Conservation (phyloP, 257 asterid genomes). For the Solanum lycopersicoides region DNA sequence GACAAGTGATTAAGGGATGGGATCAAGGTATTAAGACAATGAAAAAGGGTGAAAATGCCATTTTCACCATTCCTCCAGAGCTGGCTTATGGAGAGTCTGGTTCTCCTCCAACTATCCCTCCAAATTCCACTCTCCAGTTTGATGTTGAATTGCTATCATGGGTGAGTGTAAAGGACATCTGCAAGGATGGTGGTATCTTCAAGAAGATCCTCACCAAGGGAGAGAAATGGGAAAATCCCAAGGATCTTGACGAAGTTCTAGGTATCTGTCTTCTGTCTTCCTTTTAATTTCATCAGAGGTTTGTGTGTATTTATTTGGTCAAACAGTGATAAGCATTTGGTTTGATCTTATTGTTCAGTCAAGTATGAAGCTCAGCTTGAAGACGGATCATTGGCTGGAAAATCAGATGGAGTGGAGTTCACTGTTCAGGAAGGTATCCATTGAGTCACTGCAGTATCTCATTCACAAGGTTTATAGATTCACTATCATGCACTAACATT, state of each 20-base stretch:
- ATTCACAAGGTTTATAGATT: background rate
- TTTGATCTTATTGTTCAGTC: conserved; percentile 17
- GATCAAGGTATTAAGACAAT: conserved; percentile 62
- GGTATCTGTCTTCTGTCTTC: conserved; percentile 15
- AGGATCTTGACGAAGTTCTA: conserved; percentile 53
- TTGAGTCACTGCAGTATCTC: background rate
- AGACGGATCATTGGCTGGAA: conserved; percentile 41
- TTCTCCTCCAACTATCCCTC: conserved; percentile 71
- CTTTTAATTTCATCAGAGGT: background rate
- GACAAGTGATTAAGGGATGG: conserved; percentile 75
- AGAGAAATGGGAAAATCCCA: conserved; percentile 70
- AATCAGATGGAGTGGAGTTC: conserved; percentile 49
- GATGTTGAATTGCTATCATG: conserved; percentile 66
- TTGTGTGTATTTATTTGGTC: background rate
- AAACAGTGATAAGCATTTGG: background rate
- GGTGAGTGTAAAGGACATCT: conserved; percentile 67
- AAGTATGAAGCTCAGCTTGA: conserved; percentile 48
- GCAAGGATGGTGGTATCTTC: conserved; percentile 71
- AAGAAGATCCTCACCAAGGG: conserved; percentile 53
- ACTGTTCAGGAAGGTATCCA: conserved; percentile 39
- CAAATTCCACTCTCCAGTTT: conserved; percentile 61
- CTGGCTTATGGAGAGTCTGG: conserved; percentile 72
- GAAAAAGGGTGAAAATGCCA: conserved; percentile 67
- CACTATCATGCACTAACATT: background rate
- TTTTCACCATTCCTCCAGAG: conserved; percentile 58